phyloP scores from a whole-genome alignment of 169 alveolate species.

The Plasmodium adleri region DNA sequence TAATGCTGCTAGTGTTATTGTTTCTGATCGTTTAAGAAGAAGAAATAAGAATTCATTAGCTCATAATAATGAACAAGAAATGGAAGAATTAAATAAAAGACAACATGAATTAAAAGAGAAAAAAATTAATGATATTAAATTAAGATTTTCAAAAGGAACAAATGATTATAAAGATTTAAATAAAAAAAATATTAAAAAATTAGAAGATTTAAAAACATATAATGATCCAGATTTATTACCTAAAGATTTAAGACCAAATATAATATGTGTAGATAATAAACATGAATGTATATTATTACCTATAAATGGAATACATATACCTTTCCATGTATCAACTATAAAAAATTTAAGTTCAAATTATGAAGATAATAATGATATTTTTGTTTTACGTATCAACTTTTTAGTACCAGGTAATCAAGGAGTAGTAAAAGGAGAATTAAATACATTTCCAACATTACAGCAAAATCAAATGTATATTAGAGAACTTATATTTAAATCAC shows the following conservation, averaged over 20 bases:
- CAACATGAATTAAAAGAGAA: slow-evolving; percentile 88
- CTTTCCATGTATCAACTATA: slow-evolving; percentile 92
- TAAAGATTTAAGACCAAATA: slow-evolving; percentile 87
- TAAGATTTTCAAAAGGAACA: slow-evolving; percentile 87
- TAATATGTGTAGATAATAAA: slow-evolving; percentile 88
- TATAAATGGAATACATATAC: slow-evolving; percentile 89
- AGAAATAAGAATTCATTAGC: slow-evolving; percentile 80
- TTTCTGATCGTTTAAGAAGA: slow-evolving; percentile 83
- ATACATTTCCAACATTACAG: slow-evolving; percentile 87
- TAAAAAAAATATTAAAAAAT: slow-evolving; percentile 86
- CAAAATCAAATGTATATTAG: slow-evolving; percentile 92
- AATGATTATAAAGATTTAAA: slow-evolving; percentile 84
- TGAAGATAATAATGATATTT: slow-evolving; percentile 90
- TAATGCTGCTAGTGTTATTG: slow-evolving; percentile 85
- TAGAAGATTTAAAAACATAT: slow-evolving; percentile 90
- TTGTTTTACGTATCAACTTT: slow-evolving; percentile 93
- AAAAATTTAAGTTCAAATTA: slow-evolving; percentile 93
- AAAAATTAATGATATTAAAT: slow-evolving; percentile 90
- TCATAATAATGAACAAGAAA: slow-evolving; percentile 81
- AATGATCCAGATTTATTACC: slow-evolving; percentile 89
- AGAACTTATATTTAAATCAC: slow-evolving; percentile 94
- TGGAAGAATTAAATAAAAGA: slow-evolving; percentile 81
- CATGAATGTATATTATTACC: slow-evolving; percentile 93
- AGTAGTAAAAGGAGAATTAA: slow-evolving; percentile 85
- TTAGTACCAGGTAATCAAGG: slow-evolving; percentile 94